Evolutionary conservation across 176 grass and related monocot genomes (phyloP).

Genomic region (Carex cristatella): DNA sequence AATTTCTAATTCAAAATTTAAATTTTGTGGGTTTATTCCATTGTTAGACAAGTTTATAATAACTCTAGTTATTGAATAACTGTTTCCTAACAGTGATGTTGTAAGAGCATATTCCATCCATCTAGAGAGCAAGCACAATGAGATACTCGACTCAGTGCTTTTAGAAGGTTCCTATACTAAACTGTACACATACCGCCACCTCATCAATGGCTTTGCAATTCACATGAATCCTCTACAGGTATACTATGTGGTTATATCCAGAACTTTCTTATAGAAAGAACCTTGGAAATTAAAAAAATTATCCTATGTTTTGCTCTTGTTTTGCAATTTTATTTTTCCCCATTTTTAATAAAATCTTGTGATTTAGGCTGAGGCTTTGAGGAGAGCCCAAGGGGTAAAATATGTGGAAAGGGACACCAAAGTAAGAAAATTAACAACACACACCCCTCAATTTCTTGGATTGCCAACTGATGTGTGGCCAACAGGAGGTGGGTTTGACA

Average conservation of each 20-base stretch:
- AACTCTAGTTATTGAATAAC: background rate
- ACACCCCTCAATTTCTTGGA: slow-evolving; percentile 94
- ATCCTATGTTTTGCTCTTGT: background rate
- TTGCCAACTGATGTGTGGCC: slow-evolving; percentile 78
- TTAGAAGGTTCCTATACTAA: slow-evolving; percentile 82
- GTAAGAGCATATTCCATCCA: slow-evolving; percentile 77
- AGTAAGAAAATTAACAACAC: slow-evolving; percentile 86
- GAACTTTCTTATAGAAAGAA: background rate
- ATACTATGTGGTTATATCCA: background rate
- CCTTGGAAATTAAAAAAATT: background rate
- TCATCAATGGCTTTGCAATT: slow-evolving; percentile 95
- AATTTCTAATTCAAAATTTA: background rate
- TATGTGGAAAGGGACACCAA: slow-evolving; percentile 88
- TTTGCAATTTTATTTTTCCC: background rate
- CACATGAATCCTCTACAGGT: slow-evolving; percentile 89
- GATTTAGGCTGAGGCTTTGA: slow-evolving; percentile 64
- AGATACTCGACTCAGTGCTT: slow-evolving; percentile 80
- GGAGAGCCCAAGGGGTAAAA: slow-evolving; percentile 72
- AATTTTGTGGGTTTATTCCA: background rate
- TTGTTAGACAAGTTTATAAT: background rate
- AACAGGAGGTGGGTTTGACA: slow-evolving; percentile 86
- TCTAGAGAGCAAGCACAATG: slow-evolving; percentile 71
- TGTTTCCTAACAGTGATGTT: slow-evolving; percentile 54
- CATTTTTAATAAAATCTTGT: slow-evolving; percentile 16
- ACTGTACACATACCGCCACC: slow-evolving; percentile 91